Conservation (phyloP, 1,284 basidiomycete genomes). For the Gomphus bonarii region DNA sequence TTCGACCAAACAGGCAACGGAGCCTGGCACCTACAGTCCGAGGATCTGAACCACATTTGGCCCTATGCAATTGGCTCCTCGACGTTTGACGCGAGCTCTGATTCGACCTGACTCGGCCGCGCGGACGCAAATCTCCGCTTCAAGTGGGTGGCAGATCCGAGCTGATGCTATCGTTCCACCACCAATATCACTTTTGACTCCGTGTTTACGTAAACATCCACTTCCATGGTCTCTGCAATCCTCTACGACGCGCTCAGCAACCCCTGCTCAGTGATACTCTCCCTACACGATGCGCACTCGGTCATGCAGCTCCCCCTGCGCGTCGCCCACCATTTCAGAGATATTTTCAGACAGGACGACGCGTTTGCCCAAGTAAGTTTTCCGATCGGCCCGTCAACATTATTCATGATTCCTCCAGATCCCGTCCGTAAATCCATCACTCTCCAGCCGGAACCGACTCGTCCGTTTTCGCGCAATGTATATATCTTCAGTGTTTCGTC, state of each 20-base stretch:
- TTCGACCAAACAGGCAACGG: too few relatives aligned
- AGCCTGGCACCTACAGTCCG: too few relatives aligned
- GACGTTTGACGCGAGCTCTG: too few relatives aligned
- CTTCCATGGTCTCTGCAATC: conserved; percentile 10
- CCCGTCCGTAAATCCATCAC: conserved; percentile 35
- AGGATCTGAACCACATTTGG: too few relatives aligned
- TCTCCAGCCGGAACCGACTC: conserved; percentile 32
- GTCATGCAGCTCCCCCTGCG: not conserved
- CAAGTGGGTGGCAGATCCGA: too few relatives aligned
- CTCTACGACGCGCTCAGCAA: conserved; percentile 11
- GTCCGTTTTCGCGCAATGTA: conserved; percentile 57
- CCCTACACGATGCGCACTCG: not conserved
- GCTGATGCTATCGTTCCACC: too few relatives aligned
- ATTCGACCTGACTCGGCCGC: too few relatives aligned
- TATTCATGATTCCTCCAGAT: conserved; percentile 31
- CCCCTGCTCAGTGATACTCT: conserved; percentile 1
- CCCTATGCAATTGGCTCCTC: too few relatives aligned
- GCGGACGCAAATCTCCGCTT: too few relatives aligned
- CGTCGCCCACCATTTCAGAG: conserved; percentile 9
- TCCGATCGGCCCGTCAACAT: too few relatives aligned
- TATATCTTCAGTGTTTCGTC: not conserved
- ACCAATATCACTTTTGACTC: too few relatives aligned
- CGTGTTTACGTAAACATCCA: too few relatives aligned
- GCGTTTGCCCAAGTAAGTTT: conserved; percentile 14
- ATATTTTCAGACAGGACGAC: conserved; percentile 13